phyloP scores from a whole-genome alignment of 306 rosid genomes.

The Trichosanthes truncata region DNA sequence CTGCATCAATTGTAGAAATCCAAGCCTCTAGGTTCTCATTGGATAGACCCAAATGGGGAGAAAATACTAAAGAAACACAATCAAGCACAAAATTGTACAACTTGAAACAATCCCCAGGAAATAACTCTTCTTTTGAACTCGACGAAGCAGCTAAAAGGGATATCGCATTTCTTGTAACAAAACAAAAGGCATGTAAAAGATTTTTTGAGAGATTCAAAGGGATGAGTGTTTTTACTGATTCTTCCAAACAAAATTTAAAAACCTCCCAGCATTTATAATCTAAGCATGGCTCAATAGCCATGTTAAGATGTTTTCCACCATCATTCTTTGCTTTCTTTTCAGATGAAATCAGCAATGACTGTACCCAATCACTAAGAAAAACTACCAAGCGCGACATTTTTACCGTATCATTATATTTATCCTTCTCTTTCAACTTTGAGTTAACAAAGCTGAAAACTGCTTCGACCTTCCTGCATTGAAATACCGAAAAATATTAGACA shows the following conservation, averaged over 20 bases:
- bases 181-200: constrained; percentile 44
- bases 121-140: constrained; percentile 16
- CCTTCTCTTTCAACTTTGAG: constrained; percentile 24
- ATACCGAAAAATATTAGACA: constrained; percentile 13
- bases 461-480: constrained; percentile 64
- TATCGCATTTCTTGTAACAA: constrained; percentile 40
- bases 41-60: constrained; percentile 63
- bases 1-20: constrained; percentile 41
- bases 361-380: constrained; percentile 64
- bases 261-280: constrained; percentile 80
- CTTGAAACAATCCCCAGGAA: constrained; percentile 30
- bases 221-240: constrained; percentile 37
- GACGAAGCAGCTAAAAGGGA: constrained; percentile 18
- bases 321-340: constrained; percentile 30
- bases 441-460: constrained; percentile 53
- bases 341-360: constrained; percentile 63
- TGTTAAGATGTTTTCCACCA: constrained; percentile 22
- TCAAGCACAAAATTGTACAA: constrained; percentile 42
- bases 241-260: constrained; percentile 67
- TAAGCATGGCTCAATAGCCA: constrained; percentile 35
- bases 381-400: constrained; percentile 40
- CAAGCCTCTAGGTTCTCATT: constrained; percentile 66
- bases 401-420: constrained; percentile 39
- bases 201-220: constrained; percentile 52
- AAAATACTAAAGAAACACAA: constrained; percentile 61